Evolutionary conservation across 1,284 basidiomycete genomes (phyloP), one percentile per base, ranked within the genome.

Genomic region (Vanrija sp.): DNA sequence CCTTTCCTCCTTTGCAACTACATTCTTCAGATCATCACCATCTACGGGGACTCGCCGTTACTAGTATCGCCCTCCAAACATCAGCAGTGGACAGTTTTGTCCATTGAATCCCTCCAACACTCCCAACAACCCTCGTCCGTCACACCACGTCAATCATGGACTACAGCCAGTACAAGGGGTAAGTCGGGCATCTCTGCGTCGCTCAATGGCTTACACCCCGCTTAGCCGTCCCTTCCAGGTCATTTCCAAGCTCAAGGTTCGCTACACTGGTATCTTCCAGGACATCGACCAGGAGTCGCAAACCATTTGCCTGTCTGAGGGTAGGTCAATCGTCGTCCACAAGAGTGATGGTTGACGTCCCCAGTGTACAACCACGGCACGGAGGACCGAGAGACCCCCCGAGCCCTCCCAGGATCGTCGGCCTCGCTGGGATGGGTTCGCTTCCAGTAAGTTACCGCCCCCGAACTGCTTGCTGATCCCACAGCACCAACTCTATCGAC

Each of bases 401-500:
- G 63, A 15, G 65, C 62, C 35, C 49, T 72, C 5, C 65, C 68
- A 10, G 68, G 68, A 4, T 67, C 65, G 0, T 49, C 60, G 3
- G 59, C 56, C 18, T 65, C 62, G 1, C 61, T 74, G 1, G 72
- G 72, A 16, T 74, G 72, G 72, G 78, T 87, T 85, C 76, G 94
- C 89, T 78, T 89, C 85, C 49, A 95, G 89, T 86, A 70, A 65
- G 86, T 80, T 49, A 31, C 10, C 2, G 20, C 6, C 9, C 0
- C n/a, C 61, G 56, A 6, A 6, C 14, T 6, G 0, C 9, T 5
- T 9, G 41, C 46, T 53, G 24, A 49, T 49, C n/a, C 2, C 5
- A 0, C 52, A 74, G 72, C 57, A 74, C 72, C 54, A 71, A 72
- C 53, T 71, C 69, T 3, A 74, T 74, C 51, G 69, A 72, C 25